A percentile compares a stretch with the other conserved stretches of the same genome.
Evolutionary conservation across 129 eudicot genomes (phyloP).

Genomic region (Artemisia annua): DNA sequence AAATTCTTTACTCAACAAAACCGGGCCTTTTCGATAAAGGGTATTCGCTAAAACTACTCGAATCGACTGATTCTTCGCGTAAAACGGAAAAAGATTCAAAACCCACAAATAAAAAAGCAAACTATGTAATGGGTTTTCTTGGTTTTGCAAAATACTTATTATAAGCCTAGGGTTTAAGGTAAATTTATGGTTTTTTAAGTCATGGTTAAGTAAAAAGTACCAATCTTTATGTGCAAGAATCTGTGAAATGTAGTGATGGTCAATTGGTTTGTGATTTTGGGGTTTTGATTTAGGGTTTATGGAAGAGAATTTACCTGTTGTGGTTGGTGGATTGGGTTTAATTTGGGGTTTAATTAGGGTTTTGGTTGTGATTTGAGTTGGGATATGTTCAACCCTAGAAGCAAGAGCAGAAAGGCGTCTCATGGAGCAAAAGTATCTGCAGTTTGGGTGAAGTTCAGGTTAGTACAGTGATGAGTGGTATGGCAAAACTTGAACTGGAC

Average conservation of each 20-base stretch:
- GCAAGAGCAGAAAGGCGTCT: conserved; percentile 72
- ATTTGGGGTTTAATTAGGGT: conserved; percentile 35
- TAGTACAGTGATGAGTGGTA: neutral
- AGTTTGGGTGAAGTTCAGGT: conserved; percentile 14
- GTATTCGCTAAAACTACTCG: conserved; percentile 53
- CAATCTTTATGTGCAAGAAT: conserved; percentile 80
- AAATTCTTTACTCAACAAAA: conserved; percentile 64
- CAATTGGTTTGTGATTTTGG: conserved; percentile 44
- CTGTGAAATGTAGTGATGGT: conserved; percentile 55
- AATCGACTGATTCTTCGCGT: conserved; percentile 55
- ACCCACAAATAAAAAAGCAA: conserved; percentile 85
- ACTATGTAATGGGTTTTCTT: conserved; percentile 58
- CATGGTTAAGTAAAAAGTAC: conserved; percentile 68
- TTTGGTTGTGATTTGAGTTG: conserved; percentile 35
- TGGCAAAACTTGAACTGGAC: conserved; percentile 11
- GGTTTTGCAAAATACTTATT: conserved; percentile 76
- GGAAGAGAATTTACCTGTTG: conserved; percentile 50
- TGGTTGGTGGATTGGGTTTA: conserved; percentile 26
- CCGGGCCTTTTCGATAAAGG: conserved; percentile 80
- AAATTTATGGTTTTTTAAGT: conserved; percentile 53
- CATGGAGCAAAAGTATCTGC: conserved; percentile 38
- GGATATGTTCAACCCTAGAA: conserved; percentile 53
- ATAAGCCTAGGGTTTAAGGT: conserved; percentile 45
- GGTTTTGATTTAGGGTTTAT: conserved; percentile 26
- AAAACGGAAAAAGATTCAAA: conserved; percentile 46